Percentiles rank a stretch among this genome's conserved stretches.
These are phyloP conservation scores for Hypomontagnella monticulosa DNA, from an alignment of 495 filamentous ascomycete species.

Conservation along the genomic window DNA sequence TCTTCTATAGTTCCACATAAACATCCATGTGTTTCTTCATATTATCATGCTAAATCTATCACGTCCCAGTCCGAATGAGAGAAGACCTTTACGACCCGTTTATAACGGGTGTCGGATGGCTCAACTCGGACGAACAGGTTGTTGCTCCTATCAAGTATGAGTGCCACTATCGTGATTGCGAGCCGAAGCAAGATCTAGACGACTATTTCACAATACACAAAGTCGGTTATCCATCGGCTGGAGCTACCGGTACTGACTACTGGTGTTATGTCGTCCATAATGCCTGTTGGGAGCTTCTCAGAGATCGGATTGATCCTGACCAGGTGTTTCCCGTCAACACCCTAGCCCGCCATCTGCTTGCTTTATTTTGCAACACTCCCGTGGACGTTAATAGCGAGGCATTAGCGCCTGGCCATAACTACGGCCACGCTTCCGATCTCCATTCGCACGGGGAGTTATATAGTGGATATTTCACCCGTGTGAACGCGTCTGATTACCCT, in stretches of 20 bases:
- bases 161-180: conserved; percentile 12
- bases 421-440: conserved; percentile 1
- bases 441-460: neutral
- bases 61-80: conserved; percentile 1
- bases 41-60: neutral
- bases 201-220: conserved; percentile 13
- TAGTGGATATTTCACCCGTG: neutral
- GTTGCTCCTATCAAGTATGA: conserved; percentile 9
- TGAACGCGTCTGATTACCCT: conserved; percentile 3
- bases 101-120: conserved; percentile 13
- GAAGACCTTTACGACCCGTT: neutral
- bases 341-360: conserved; percentile 9
- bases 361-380: conserved; percentile 11
- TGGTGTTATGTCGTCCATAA: conserved; percentile 24
- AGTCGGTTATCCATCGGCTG: conserved; percentile 3
- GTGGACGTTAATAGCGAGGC: neutral
- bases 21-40: neutral
- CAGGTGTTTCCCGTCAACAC: neutral
- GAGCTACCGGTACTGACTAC: conserved; percentile 2
- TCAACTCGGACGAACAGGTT: neutral
- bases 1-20: neutral
- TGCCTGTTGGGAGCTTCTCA: conserved; percentile 22
- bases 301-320: conserved; percentile 16
- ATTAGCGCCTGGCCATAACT: conserved; percentile 10
- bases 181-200: neutral